These are phyloP conservation scores for Xylariaceae sp. DNA, from an alignment of 2,329 filamentous ascomycete genomes.

Conservation along the genomic window DNA sequence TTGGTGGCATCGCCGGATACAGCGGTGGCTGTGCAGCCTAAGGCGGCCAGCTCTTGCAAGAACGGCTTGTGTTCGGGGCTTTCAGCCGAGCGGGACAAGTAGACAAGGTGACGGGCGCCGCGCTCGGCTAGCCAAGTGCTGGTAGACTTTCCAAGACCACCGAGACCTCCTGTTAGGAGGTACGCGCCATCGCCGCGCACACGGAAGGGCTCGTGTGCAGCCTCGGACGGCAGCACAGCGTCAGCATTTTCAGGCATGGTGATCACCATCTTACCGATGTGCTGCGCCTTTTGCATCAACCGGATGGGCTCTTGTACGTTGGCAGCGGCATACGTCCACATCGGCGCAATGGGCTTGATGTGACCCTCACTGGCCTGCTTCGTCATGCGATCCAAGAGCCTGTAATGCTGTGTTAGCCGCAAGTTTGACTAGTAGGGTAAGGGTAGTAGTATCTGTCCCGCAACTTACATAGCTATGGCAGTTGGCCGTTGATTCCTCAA, in stretches of 20 bases:
- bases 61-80: too few species aligned
- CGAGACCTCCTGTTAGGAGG: not conserved
- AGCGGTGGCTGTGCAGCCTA: slow-evolving; percentile 21
- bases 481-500: not conserved
- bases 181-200: not conserved
- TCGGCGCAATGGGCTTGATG: too few species aligned
- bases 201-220: not conserved
- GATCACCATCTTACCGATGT: too few species aligned
- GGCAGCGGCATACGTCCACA: too few species aligned
- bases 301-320: too few species aligned
- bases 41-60: too few species aligned
- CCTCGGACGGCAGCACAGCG: not conserved
- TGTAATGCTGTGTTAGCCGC: too few species aligned
- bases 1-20: slow-evolving; percentile 24
- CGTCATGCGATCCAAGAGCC: too few species aligned
- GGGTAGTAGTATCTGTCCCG: not conserved
- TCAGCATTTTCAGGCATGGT: too few species aligned
- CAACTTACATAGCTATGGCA: not conserved
- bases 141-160: not conserved
- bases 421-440: not conserved
- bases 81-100: not conserved
- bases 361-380: too few species aligned
- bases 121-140: not conserved
- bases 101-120: not conserved
- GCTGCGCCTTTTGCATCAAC: too few species aligned